Evolutionary conservation across 768 basidiomycete genomes (phyloP).

Genomic region (Amanita rubescens): DNA sequence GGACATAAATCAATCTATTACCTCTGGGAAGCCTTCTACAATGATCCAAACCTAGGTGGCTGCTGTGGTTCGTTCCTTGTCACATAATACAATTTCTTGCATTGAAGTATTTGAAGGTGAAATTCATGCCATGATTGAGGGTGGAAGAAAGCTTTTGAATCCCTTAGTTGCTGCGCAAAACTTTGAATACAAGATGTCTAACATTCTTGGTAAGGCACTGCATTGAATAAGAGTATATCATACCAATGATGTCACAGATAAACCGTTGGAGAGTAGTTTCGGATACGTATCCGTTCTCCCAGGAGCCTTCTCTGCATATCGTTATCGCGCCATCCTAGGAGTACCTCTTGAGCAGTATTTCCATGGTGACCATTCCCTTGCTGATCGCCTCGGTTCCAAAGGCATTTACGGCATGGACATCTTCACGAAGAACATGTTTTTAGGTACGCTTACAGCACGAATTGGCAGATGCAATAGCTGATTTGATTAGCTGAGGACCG

Average conservation of each 20-base stretch:
- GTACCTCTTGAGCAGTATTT: slow-evolving; percentile 82
- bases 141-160: slow-evolving; percentile 86
- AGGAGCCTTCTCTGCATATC: slow-evolving; percentile 95
- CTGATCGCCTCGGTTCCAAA: slow-evolving; percentile 86
- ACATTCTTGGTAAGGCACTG: slow-evolving; percentile 64
- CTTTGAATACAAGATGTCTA: slow-evolving; percentile 98
- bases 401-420: slow-evolving; percentile 97
- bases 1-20: slow-evolving; percentile 95
- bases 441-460: slow-evolving; percentile 23
- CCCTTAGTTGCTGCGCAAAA: slow-evolving; percentile 93
- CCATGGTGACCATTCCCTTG: slow-evolving; percentile 83
- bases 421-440: slow-evolving; percentile 84
- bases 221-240: neutral
- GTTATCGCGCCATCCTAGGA: slow-evolving; percentile 88
- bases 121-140: slow-evolving; percentile 95
- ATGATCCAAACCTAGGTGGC: slow-evolving; percentile 70
- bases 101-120: slow-evolving; percentile 35
- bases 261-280: slow-evolving; percentile 91
- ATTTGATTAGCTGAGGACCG: slow-evolving; percentile 71
- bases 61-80: slow-evolving; percentile 56
- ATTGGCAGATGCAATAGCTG: neutral
- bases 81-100: neutral
- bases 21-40: slow-evolving; percentile 90
- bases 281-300: slow-evolving; percentile 94
- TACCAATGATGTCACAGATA: slow-evolving; percentile 40